Base-by-base conservation (phyloP, 1,284 basidiomycete genomes). In the Ustilago nuda region DNA sequence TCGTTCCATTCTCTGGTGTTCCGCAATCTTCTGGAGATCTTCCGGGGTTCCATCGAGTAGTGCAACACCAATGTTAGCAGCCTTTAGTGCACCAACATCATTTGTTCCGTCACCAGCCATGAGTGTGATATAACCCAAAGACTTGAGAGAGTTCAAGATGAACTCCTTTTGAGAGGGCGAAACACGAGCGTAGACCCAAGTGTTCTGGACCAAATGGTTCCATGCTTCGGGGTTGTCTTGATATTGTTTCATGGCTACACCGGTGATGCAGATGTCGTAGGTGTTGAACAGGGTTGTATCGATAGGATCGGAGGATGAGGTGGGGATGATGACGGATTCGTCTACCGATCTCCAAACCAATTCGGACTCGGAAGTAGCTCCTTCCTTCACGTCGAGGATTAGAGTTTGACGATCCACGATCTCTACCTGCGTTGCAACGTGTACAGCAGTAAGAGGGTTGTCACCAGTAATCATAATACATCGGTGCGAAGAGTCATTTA, bases 401-500 rank as follows among this genome's bases (percentile, higher is more conserved):
- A 85, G 67, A 5, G 80, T 80, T n/a, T 83, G 80, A 13, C 84
- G 78, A 58, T 82, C 78, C 5, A 85, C 83, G 45, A 85, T 85
- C 61, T 85, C 84, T 41, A 85, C 84, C 63, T 85, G 81, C 27
- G 66, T 72, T 8, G 84, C 84, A 7, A 85, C 80, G 54, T 85
- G 84, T 17, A 84, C 76, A 3, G 83, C 84, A 27, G 84, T 85
- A 36, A 85, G 59, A 35, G 84, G 83, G 65, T 85, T 84, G 80
- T 85, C 84, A n/a, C 84, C 84, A 7, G 84, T 85, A 51, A 85
- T 85, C 84, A 85, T 85, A 66, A 85, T 82, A 58, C 84, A 82
- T 36, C 84, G 79, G 72, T 85, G 84, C 41, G 82, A 82, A 37
- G 84, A 84, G 68, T 85, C 84, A 62, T 81, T 81, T 56, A 85